Evolutionary conservation across 306 rosid genomes (phyloP).

Genomic region (Potentilla sterilis): DNA sequence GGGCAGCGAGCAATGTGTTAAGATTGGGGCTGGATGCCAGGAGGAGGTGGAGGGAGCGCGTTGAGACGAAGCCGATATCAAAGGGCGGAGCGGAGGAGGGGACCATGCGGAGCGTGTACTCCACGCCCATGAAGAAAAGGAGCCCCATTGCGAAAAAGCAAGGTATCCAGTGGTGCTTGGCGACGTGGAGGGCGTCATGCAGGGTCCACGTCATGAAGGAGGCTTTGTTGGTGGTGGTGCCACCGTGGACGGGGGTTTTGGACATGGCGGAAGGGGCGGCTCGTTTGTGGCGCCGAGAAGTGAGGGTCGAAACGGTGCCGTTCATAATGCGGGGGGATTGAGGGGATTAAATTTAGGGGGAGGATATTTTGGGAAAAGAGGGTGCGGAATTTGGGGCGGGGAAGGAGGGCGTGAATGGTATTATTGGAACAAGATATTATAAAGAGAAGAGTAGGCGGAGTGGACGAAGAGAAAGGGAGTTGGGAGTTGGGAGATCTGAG

Average conservation of each 20-base stretch:
- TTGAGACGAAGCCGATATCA: slow-evolving; percentile 75
- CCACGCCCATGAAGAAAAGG: slow-evolving; percentile 87
- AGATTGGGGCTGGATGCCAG: slow-evolving; percentile 64
- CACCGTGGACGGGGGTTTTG: neutral
- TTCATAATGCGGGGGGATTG: slow-evolving; percentile 27
- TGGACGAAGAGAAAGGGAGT: neutral
- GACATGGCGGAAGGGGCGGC: neutral
- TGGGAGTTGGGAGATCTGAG: neutral
- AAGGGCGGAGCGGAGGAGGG: slow-evolving; percentile 79
- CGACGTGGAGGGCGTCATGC: slow-evolving; percentile 60
- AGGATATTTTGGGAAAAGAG: neutral
- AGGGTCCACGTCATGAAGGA: slow-evolving; percentile 69
- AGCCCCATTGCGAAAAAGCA: slow-evolving; percentile 62
- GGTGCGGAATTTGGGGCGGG: neutral
- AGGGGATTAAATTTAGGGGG: neutral
- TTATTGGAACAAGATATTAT: neutral
- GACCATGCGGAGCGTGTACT: slow-evolving; percentile 91
- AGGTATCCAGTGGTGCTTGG: slow-evolving; percentile 70
- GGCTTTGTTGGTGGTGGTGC: neutral
- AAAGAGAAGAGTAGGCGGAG: neutral
- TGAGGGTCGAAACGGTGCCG: slow-evolving; percentile 30
- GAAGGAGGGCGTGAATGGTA: neutral
- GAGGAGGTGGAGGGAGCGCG: slow-evolving; percentile 57
- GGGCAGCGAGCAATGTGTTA: slow-evolving; percentile 62
- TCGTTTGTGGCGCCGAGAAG: slow-evolving; percentile 15